Percentiles rank a stretch among this genome's conserved stretches.
These are phyloP conservation scores for Tricholoma sp. DNA, from an alignment of 768 basidiomycete genomes.

Conservation along the genomic window DNA sequence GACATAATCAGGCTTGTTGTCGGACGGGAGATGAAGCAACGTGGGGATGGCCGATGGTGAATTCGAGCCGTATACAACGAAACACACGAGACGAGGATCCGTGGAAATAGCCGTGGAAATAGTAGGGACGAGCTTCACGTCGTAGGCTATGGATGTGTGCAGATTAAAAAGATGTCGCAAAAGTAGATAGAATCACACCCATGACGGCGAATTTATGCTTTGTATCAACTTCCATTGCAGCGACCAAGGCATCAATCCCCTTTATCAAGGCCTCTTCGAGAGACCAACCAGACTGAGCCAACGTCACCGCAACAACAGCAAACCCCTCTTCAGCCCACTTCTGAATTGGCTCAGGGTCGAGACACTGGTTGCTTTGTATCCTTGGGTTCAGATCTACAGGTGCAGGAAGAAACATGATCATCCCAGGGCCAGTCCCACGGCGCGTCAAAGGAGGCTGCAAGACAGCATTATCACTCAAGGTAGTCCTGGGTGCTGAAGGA, in stretches of 20 bases:
- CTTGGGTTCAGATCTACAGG: slow-evolving; percentile 18
- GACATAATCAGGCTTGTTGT: slow-evolving; percentile 15
- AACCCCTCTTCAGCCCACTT: slow-evolving; percentile 57
- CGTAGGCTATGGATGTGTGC: slow-evolving; percentile 26
- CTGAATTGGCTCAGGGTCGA: slow-evolving; percentile 44
- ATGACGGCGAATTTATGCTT: slow-evolving; percentile 41
- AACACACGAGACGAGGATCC: slow-evolving; percentile 29
- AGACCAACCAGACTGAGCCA: slow-evolving; percentile 14
- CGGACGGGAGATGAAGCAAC: slow-evolving; percentile 28
- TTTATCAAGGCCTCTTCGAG: slow-evolving; percentile 24
- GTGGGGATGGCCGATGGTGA: slow-evolving; percentile 25
- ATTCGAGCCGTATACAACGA: slow-evolving; percentile 32
- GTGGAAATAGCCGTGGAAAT: slow-evolving; percentile 23
- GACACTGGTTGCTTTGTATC: slow-evolving; percentile 20
- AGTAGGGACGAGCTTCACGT: slow-evolving; percentile 20
- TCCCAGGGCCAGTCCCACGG: slow-evolving; percentile 42
- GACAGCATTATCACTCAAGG: slow-evolving; percentile 24
- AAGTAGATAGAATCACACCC: slow-evolving; percentile 23
- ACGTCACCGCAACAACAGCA: slow-evolving; percentile 35
- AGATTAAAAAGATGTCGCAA: background rate
- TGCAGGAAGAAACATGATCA: slow-evolving; percentile 38
- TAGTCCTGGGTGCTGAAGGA: slow-evolving; percentile 34
- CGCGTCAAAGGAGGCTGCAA: slow-evolving; percentile 46
- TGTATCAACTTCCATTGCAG: slow-evolving; percentile 31
- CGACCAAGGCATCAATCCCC: slow-evolving; percentile 30